Evolutionary conservation across 768 basidiomycete species (phyloP).

Genomic region (Sarcodon sp.): DNA sequence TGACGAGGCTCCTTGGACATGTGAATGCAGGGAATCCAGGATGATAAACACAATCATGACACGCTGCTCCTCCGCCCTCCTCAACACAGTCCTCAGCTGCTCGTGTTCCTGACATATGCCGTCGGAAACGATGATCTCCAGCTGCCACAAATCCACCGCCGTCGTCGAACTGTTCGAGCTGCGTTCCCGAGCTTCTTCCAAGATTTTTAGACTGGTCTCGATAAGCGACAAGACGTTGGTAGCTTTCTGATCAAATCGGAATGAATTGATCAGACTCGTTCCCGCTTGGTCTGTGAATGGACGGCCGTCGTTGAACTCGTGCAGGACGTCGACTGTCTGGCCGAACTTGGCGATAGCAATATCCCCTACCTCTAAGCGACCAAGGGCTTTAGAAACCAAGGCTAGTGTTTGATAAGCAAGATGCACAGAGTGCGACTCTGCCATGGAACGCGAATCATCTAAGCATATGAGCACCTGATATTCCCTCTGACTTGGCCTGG

Average conservation of each 20-base stretch:
- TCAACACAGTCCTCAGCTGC: slow-evolving; percentile 59
- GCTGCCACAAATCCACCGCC: slow-evolving; percentile 86
- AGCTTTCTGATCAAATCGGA: slow-evolving; percentile 80
- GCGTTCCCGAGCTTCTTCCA: slow-evolving; percentile 66
- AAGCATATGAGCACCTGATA: slow-evolving; percentile 92
- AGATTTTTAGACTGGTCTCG: slow-evolving; percentile 60
- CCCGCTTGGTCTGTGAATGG: slow-evolving; percentile 76
- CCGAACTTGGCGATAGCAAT: slow-evolving; percentile 88
- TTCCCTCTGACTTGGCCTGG: slow-evolving; percentile 85
- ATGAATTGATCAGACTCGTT: slow-evolving; percentile 66
- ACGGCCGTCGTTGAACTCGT: slow-evolving; percentile 64
- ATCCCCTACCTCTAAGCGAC: slow-evolving; percentile 91
- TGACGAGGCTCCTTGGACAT: slow-evolving; percentile 11
- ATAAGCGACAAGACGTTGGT: slow-evolving; percentile 81
- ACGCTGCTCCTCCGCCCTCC: slow-evolving; percentile 79
- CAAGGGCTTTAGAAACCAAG: slow-evolving; percentile 82
- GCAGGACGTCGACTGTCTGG: slow-evolving; percentile 74
- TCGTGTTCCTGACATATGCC: slow-evolving; percentile 98
- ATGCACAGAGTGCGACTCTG: slow-evolving; percentile 83
- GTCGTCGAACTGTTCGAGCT: slow-evolving; percentile 46
- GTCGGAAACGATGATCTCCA: slow-evolving; percentile 97
- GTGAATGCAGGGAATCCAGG: slow-evolving; percentile 72
- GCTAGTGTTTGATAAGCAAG: slow-evolving; percentile 91
- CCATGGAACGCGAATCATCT: slow-evolving; percentile 96
- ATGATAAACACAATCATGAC: slow-evolving; percentile 97